These are phyloP conservation scores for Puccinia polysora DNA, from an alignment of 1,284 basidiomycete genomes.

Conservation along the genomic window DNA sequence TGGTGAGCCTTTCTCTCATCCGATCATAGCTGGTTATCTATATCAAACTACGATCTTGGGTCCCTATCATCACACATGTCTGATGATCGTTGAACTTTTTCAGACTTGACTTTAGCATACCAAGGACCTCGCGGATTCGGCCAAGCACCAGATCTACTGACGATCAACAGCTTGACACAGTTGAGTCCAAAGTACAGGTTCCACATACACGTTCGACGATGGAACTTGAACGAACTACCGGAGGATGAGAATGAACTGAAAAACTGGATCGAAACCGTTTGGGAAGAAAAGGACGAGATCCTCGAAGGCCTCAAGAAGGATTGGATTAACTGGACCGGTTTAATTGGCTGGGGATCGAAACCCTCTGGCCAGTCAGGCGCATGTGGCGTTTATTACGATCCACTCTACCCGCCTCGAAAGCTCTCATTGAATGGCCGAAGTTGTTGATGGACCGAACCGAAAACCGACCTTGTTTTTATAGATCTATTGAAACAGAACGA, in stretches of 20 bases:
- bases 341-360: constrained; percentile 25
- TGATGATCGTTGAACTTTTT: neutral
- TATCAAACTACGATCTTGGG: no score
- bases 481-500: no score
- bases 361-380: constrained; percentile 10
- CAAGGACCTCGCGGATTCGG: constrained; percentile 9
- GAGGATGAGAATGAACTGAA: constrained; percentile 3
- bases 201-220: constrained; percentile 30
- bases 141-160: constrained; percentile 19
- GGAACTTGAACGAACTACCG: constrained; percentile 13
- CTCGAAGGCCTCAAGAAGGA: constrained; percentile 30
- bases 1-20: constrained; percentile 2
- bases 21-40: neutral
- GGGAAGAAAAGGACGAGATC: constrained; percentile 36
- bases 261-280: constrained; percentile 18
- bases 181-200: constrained; percentile 16
- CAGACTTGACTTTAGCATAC: constrained; percentile 37
- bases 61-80: no score
- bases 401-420: neutral
- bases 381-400: constrained; percentile 28
- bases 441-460: no score
- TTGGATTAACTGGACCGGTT: constrained; percentile 29
- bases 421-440: no score
- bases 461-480: no score
- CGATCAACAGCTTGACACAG: constrained; percentile 4